A percentile compares a stretch with the other conserved stretches of the same genome.
Evolutionary conservation across 768 basidiomycete genomes (phyloP).

Genomic region (Panaeolus cyanescens): DNA sequence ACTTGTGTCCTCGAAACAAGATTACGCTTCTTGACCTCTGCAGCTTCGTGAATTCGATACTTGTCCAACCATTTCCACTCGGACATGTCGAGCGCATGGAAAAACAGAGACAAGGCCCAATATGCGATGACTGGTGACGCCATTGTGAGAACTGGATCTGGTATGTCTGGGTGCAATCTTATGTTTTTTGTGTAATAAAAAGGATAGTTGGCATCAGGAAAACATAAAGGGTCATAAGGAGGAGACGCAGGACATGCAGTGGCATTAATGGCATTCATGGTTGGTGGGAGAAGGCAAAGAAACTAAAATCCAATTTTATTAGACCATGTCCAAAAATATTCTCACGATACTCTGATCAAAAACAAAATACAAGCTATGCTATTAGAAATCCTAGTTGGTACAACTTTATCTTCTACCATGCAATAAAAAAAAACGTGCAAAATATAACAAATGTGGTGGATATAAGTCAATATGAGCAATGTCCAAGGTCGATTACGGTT

Average conservation of each 20-base stretch:
- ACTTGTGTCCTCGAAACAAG: slow-evolving; percentile 73
- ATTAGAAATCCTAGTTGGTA: slow-evolving; percentile 28
- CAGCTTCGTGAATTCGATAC: slow-evolving; percentile 86
- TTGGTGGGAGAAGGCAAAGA: slow-evolving; percentile 13
- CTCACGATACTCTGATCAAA: background rate
- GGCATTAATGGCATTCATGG: slow-evolving; percentile 43
- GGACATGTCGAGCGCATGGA: slow-evolving; percentile 81
- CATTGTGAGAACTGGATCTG: slow-evolving; percentile 74
- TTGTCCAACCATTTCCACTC: slow-evolving; percentile 77
- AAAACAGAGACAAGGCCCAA: slow-evolving; percentile 81
- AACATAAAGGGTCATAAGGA: slow-evolving; percentile 39
- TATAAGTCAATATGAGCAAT: slow-evolving; percentile 29
- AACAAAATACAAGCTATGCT: slow-evolving; percentile 16
- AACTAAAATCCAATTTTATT: slow-evolving; percentile 5
- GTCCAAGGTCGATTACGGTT: slow-evolving; percentile 45
- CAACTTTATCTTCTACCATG: slow-evolving; percentile 32
- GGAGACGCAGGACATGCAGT: slow-evolving; percentile 34
- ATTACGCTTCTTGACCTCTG: slow-evolving; percentile 76
- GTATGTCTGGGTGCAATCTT: slow-evolving; percentile 53
- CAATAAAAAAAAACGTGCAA: slow-evolving; percentile 30
- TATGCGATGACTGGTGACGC: slow-evolving; percentile 79
- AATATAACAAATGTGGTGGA: slow-evolving; percentile 30
- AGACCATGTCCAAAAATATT: background rate
- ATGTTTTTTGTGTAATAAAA: slow-evolving; percentile 55
- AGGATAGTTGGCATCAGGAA: slow-evolving; percentile 37